A percentile compares a stretch with the other conserved stretches of the same genome.
These are phyloP conservation scores for Aspergillus hortae DNA, from an alignment of 2,329 filamentous ascomycete species.

Conservation along the genomic window DNA sequence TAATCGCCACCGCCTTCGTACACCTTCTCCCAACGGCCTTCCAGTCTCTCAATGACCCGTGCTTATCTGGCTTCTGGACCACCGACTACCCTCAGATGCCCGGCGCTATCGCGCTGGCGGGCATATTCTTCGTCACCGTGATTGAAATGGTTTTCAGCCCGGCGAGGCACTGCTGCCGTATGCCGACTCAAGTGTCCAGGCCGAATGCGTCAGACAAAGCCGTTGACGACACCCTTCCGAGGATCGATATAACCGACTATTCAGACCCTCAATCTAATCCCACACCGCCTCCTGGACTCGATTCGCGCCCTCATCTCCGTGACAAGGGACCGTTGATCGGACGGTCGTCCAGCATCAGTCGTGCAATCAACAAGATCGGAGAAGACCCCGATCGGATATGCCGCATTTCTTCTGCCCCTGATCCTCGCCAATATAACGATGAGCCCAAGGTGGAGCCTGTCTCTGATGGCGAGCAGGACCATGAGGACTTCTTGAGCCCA, in stretches of 20 bases:
- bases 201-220: neutral
- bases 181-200: neutral
- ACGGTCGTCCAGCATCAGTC: constrained; percentile 26
- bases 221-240: neutral
- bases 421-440: constrained; percentile 9
- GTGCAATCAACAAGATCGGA: constrained; percentile 25
- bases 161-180: constrained; percentile 26
- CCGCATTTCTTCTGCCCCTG: constrained; percentile 21
- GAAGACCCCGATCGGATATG: constrained; percentile 20
- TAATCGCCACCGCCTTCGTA: constrained; percentile 84
- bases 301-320: constrained; percentile 19
- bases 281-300: constrained; percentile 3
- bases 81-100: constrained; percentile 46
- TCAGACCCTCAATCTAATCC: neutral
- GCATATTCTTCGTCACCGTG: constrained; percentile 45
- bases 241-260: neutral
- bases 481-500: constrained; percentile 16
- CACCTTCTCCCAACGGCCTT: constrained; percentile 70
- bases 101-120: constrained; percentile 45
- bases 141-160: constrained; percentile 57
- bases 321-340: constrained; percentile 26
- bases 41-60: constrained; percentile 44
- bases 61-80: constrained; percentile 48
- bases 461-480: constrained; percentile 17
- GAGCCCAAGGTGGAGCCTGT: constrained; percentile 14